A percentile compares a stretch with the other conserved stretches of the same genome.
Conservation (phyloP, 225 moss, liverwort and hornwort species). For the Neckera pumila region DNA sequence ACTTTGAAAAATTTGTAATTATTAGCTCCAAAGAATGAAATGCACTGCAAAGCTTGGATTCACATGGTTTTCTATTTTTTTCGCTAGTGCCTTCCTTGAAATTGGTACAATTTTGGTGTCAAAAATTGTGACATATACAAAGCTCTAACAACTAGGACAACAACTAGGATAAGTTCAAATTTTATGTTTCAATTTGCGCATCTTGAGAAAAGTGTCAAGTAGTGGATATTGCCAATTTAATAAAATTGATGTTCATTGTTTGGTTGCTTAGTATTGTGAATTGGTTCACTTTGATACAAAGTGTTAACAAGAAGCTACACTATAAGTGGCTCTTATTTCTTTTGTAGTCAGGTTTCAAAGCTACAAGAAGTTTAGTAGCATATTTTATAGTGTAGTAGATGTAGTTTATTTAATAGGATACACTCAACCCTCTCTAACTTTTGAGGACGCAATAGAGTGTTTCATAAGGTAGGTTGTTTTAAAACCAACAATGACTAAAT, state of each 20-base stretch:
- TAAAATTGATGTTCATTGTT: rapidly evolving
- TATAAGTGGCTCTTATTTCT: not conserved
- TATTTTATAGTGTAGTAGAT: not conserved
- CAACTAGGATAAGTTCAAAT: not conserved
- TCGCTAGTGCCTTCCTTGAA: rapidly evolving
- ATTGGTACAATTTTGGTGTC: not conserved
- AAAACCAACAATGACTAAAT: not conserved
- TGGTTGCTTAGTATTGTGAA: not conserved
- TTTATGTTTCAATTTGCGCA: rapidly evolving
- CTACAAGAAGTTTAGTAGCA: not conserved
- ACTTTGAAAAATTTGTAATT: not conserved
- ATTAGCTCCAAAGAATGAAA: not conserved
- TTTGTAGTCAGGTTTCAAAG: not conserved
- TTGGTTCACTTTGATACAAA: too few relatives aligned
- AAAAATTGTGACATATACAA: not conserved
- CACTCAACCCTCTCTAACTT: not conserved
- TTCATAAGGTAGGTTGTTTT: not conserved
- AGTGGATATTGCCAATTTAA: not conserved
- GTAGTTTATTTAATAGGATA: not conserved
- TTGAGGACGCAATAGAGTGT: too few relatives aligned
- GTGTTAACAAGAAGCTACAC: not conserved
- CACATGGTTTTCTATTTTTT: not conserved
- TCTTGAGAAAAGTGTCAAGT: not conserved
- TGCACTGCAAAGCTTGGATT: rapidly evolving
- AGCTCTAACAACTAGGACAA: not conserved